phyloP scores from a whole-genome alignment of 2,329 filamentous ascomycete species.

The Metarhizium sp. region DNA sequence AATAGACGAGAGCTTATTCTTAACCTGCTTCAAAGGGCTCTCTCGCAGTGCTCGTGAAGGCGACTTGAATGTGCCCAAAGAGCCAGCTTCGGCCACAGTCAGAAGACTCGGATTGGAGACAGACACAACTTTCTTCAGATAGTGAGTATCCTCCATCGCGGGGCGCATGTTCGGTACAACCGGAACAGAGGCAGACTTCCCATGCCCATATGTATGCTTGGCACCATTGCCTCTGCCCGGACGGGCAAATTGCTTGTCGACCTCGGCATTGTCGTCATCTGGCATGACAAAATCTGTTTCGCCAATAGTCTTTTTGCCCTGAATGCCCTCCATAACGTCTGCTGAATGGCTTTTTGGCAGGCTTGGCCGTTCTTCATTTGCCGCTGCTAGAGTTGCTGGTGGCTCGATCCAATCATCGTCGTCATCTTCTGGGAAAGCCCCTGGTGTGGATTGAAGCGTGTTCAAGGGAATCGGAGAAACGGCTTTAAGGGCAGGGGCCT shows the following conservation, averaged over 20 bases:
- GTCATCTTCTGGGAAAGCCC: constrained; percentile 50
- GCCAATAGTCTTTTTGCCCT: constrained; percentile 37
- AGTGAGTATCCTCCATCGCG: constrained; percentile 12
- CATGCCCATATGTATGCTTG: constrained; percentile 23
- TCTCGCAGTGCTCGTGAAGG: constrained; percentile 52
- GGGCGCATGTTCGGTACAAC: constrained; percentile 28
- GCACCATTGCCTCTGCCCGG: background rate
- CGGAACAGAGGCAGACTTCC: constrained; percentile 56
- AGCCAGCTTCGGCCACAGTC: constrained; percentile 35
- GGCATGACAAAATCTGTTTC: constrained; percentile 25
- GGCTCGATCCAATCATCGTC: constrained; percentile 58
- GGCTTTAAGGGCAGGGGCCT: constrained; percentile 17
- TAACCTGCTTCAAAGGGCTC: constrained; percentile 82
- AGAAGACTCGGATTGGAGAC: constrained; percentile 45
- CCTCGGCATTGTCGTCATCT: constrained; percentile 3
- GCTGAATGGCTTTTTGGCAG: constrained; percentile 52
- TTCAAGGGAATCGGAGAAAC: constrained; percentile 18
- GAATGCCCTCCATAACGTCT: constrained; percentile 50
- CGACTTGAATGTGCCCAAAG: constrained; percentile 43
- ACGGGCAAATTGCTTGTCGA: background rate
- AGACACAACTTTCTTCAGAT: constrained; percentile 51
- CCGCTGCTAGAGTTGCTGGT: constrained; percentile 23
- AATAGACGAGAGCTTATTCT: constrained; percentile 85
- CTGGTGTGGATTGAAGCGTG: constrained; percentile 38
- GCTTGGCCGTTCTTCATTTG: constrained; percentile 33